Evolutionary conservation across 352 stramenopile species (phyloP).

Genomic region (Phytophthora cajani): DNA sequence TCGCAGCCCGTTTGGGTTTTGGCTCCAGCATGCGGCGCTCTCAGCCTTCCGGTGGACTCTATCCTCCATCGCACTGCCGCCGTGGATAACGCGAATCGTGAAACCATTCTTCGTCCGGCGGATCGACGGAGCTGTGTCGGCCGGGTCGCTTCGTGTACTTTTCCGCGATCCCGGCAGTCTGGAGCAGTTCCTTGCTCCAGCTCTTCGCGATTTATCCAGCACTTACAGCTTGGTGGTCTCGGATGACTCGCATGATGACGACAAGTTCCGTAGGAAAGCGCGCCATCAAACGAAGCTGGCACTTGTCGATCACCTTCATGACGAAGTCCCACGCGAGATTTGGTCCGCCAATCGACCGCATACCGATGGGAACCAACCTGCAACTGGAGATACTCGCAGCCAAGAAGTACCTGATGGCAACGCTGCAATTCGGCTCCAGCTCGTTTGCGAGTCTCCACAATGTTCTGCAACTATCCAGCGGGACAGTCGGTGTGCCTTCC

Average conservation of each 20-base stretch:
- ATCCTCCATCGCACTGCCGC: slow-evolving; percentile 21
- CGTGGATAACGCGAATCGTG: slow-evolving; percentile 13
- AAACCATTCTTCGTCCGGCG: slow-evolving; percentile 1
- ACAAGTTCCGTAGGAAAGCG: slow-evolving; percentile 69
- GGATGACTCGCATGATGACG: slow-evolving; percentile 41
- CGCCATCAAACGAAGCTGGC: slow-evolving; percentile 65
- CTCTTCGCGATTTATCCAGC: slow-evolving; percentile 12
- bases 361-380: slow-evolving; percentile 5
- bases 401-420: not conserved
- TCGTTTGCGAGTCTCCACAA: slow-evolving; percentile 39
- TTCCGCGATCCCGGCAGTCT: slow-evolving; percentile 38
- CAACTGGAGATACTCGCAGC: slow-evolving; percentile 18
- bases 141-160: slow-evolving; percentile 27
- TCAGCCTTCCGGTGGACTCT: slow-evolving; percentile 23
- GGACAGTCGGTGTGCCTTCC: slow-evolving; percentile 54
- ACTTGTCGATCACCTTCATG: slow-evolving; percentile 52
- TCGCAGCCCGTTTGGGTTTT: not conserved
- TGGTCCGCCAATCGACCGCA: slow-evolving; percentile 62
- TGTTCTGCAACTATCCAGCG: slow-evolving; percentile 45
- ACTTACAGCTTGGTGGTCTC: slow-evolving; percentile 1
- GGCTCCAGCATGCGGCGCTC: slow-evolving; percentile 15
- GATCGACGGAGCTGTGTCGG: not conserved
- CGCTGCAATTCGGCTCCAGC: slow-evolving; percentile 15
- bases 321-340: slow-evolving; percentile 49
- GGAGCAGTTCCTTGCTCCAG: slow-evolving; percentile 38